These are phyloP conservation scores for Oxyria digyna DNA, from an alignment of 148 eudicot genomes.

Conservation along the genomic window DNA sequence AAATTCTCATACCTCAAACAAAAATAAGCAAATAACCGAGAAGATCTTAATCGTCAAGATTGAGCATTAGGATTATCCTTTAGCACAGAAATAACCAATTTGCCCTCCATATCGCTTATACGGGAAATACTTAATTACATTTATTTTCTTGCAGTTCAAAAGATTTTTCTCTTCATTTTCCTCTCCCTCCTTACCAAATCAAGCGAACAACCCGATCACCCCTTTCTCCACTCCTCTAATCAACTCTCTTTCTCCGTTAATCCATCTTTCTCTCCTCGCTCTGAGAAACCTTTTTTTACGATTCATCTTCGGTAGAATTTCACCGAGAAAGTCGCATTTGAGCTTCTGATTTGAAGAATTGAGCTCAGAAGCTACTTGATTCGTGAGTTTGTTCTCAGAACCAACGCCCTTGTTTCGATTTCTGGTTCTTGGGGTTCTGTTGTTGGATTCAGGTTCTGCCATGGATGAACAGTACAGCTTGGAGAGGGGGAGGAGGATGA, in stretches of 20 bases:
- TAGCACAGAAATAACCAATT: background rate
- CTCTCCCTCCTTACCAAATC: constrained; percentile 9
- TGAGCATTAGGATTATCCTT: background rate
- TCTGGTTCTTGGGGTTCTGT: constrained; percentile 1
- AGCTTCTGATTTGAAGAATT: background rate
- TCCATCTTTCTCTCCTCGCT: background rate
- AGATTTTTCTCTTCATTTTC: background rate
- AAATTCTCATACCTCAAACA: background rate
- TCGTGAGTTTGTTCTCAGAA: background rate
- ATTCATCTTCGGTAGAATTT: background rate
- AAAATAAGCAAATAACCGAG: too few species aligned
- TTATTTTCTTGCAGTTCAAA: background rate
- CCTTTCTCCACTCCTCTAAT: background rate
- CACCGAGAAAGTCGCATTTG: background rate
- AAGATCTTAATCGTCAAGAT: background rate
- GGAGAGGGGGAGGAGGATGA: background rate
- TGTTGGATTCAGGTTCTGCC: background rate
- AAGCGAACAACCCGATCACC: constrained; percentile 6
- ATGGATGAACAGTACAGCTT: background rate
- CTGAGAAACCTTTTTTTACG: background rate
- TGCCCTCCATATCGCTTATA: background rate
- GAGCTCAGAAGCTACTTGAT: background rate
- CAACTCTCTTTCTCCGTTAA: background rate
- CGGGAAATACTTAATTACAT: background rate
- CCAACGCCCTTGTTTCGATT: background rate